Evolutionary conservation across 2,329 filamentous ascomycete genomes (phyloP), one percentile per base, ranked within the genome.

Genomic region (Pseudocercospora macadamiae): DNA sequence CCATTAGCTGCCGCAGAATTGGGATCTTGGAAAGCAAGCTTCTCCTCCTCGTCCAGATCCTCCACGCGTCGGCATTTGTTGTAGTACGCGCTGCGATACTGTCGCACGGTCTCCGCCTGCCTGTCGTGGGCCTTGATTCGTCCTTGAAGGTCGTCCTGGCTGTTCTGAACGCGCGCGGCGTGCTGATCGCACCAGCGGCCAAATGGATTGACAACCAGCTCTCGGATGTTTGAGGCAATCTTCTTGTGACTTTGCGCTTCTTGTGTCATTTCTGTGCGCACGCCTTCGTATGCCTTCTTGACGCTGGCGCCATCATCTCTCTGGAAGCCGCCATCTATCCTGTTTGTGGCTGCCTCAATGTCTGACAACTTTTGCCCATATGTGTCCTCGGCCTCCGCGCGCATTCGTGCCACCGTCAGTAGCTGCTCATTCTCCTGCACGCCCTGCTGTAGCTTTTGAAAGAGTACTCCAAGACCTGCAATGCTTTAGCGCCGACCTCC

Each of bases 11-110:
- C 73, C 62, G 82, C 76, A 52, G 73, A 81, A 61, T 84, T 81
- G 4, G 92, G 91, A 65, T 93, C 91, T 75, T 96, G 92, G 77
- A 99, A 99, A 36, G 93, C 95, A 55, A 99, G 84, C 77, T 99
- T 97, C 75, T 97, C 96, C 80, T 99, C 96, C 77, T 99, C 95
- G 74, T 99, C 95, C 61, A 97, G 79, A 73, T 99, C 95, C 74
- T 99, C 96, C 5, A 97, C 89, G 62, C 97, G 81, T 51, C 96
- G 89, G 74, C 95, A 99, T 78, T 97, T 99, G 82, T 97, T 99
- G 83, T 97, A 97, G 78, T 99, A 99, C 68, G 91, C 90, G 75
- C 90, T 96, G 64, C 95, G 87, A 68, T 97, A 85, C 78, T 97
- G 97, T 82, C 92, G 91, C 62, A 96, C 91, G 18, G 84, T 76